phyloP scores from a whole-genome alignment of 208 protist species.

The Tritrichomonas musculus region DNA sequence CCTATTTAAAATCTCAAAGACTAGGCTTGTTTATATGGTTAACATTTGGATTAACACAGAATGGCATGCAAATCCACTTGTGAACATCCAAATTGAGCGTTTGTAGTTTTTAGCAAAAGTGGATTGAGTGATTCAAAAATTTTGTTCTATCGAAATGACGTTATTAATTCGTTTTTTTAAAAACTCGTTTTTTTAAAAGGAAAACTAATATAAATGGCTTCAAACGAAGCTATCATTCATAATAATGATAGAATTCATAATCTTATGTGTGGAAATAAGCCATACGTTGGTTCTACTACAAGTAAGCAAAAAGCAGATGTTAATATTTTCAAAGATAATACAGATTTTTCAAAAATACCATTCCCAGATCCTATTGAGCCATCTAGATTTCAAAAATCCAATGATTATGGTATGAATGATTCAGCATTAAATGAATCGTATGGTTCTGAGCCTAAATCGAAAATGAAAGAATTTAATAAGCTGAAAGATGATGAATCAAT shows the following conservation, averaged over 20 bases:
- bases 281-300: not conserved
- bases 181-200: too few relatives aligned
- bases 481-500: not conserved
- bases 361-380: constrained; percentile 21
- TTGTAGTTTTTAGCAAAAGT: too few relatives aligned
- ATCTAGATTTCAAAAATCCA: too few relatives aligned
- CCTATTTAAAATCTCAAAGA: too few relatives aligned
- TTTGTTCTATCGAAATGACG: too few relatives aligned
- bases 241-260: not conserved
- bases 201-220: too few relatives aligned
- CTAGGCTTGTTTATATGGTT: too few relatives aligned
- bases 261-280: not conserved
- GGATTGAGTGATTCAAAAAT: too few relatives aligned
- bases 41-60: too few relatives aligned
- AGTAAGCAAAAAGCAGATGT: not conserved
- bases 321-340: not conserved
- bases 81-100: too few relatives aligned
- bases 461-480: not conserved
- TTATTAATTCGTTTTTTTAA: too few relatives aligned
- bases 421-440: not conserved
- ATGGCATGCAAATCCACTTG: too few relatives aligned
- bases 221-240: not conserved
- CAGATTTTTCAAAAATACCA: not conserved
- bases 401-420: not conserved
- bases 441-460: not conserved